A percentile compares a stretch with the other conserved stretches of the same genome.
These are phyloP conservation scores for Epichloe sylvatica DNA, from an alignment of 2,329 filamentous ascomycete species.

Conservation along the genomic window DNA sequence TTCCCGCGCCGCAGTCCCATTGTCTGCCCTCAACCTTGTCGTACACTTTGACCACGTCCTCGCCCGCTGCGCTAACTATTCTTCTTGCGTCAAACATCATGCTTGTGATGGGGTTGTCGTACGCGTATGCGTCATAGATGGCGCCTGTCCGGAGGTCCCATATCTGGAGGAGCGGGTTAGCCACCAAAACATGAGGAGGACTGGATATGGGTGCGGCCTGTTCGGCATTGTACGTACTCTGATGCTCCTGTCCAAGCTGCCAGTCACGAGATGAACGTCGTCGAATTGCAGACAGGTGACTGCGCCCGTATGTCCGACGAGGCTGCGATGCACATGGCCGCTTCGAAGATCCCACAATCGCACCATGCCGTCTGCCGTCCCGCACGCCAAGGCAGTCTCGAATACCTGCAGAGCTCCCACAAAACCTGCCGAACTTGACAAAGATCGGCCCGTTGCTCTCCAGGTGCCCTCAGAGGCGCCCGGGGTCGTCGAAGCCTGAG, in stretches of 20 bases:
- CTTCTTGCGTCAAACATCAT: conserved; percentile 94
- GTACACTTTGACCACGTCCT: conserved; percentile 93
- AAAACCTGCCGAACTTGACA: conserved; percentile 64
- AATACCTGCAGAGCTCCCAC: conserved; percentile 92
- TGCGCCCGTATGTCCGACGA: conserved; percentile 89
- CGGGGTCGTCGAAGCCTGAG: conserved; percentile 65
- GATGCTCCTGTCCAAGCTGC: conserved; percentile 82
- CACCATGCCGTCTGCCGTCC: conserved; percentile 95
- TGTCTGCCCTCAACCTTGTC: conserved; percentile 92
- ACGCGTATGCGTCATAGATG: conserved; percentile 91
- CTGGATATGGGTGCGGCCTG: background rate
- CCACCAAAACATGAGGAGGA: background rate
- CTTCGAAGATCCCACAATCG: conserved; percentile 91
- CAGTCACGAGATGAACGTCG: conserved; percentile 86
- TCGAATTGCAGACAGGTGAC: conserved; percentile 95
- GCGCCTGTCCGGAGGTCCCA: conserved; percentile 96
- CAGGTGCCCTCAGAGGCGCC: conserved; percentile 49
- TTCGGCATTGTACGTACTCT: conserved; percentile 48
- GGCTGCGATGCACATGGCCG: conserved; percentile 88
- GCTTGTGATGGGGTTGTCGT: conserved; percentile 78
- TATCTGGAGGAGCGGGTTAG: conserved; percentile 47
- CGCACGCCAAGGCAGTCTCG: conserved; percentile 86
- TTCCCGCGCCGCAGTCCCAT: conserved; percentile 89
- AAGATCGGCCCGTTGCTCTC: conserved; percentile 55
- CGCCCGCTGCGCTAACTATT: conserved; percentile 80